These are phyloP conservation scores for Panicum hallii DNA, from an alignment of 202 grass and related monocot genomes.

Conservation along the genomic window DNA sequence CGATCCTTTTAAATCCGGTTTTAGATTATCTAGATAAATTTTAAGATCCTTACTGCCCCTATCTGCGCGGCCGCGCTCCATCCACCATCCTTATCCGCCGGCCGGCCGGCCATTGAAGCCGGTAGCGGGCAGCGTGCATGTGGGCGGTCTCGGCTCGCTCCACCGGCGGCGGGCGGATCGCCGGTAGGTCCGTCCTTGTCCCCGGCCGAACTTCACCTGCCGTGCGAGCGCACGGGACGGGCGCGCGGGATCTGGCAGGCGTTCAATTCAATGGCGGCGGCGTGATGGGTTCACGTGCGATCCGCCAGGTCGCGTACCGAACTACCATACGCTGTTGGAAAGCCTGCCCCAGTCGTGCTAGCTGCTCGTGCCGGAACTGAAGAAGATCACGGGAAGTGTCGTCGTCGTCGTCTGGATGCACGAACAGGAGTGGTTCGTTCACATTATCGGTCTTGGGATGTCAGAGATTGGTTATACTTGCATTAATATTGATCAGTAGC, in stretches of 20 bases:
- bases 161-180: neutral
- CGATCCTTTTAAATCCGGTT: too few species aligned
- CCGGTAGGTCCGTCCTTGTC: neutral
- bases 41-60: too few species aligned
- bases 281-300: constrained; percentile 12
- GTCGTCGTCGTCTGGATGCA: neutral
- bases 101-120: constrained; percentile 23
- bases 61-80: neutral
- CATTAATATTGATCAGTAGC: neutral
- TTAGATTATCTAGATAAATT: too few species aligned
- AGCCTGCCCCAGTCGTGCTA: neutral
- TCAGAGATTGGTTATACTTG: neutral
- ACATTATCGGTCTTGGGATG: neutral
- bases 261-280: neutral
- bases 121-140: constrained; percentile 7
- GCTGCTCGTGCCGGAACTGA: neutral
- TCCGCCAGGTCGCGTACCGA: neutral
- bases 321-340: neutral
- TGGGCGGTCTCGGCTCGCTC: neutral
- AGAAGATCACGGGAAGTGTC: neutral
- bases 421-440: neutral
- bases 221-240: neutral
- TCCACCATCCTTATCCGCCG: constrained; percentile 16
- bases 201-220: neutral
- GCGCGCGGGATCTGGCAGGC: neutral